Conservation (phyloP, 257 asterid genomes). For the Solanum sejunctum region DNA sequence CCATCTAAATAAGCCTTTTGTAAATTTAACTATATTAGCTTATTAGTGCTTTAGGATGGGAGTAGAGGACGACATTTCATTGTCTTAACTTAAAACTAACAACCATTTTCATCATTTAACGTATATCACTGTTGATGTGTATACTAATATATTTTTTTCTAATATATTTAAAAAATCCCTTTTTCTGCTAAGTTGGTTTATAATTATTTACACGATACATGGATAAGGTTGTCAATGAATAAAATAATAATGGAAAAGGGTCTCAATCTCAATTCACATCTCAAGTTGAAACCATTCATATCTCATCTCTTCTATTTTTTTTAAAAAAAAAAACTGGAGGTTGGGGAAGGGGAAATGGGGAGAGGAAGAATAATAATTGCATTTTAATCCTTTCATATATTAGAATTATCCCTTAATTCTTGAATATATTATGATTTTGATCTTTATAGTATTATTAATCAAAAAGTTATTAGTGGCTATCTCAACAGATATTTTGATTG, state of each 20-base stretch:
- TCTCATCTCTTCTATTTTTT: not conserved
- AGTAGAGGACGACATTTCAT: not conserved
- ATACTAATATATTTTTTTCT: not conserved
- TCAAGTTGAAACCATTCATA: not conserved
- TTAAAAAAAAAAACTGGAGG: too few relatives aligned
- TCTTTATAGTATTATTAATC: not conserved
- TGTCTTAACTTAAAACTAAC: not conserved
- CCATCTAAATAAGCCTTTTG: too few relatives aligned
- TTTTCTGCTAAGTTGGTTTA: not conserved
- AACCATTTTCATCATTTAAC: not conserved
- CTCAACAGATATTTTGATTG: too few relatives aligned
- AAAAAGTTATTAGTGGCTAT: too few relatives aligned
- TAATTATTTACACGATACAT: not conserved
- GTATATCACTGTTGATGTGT: not conserved
- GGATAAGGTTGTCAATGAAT: not conserved
- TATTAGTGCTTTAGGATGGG: not conserved
- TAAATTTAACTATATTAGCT: too few relatives aligned
- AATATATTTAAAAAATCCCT: not conserved
- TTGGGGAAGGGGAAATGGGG: too few relatives aligned
- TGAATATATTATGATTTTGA: not conserved
- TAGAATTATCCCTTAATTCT: not conserved
- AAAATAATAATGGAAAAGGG: not conserved
- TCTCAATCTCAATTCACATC: not conserved
- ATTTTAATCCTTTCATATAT: not conserved
- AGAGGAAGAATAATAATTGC: not conserved